Percentiles rank a stretch among this genome's conserved stretches.
Evolutionary conservation across 208 protist species (phyloP).

Genomic region (Kentomonas sorsogonicus): DNA sequence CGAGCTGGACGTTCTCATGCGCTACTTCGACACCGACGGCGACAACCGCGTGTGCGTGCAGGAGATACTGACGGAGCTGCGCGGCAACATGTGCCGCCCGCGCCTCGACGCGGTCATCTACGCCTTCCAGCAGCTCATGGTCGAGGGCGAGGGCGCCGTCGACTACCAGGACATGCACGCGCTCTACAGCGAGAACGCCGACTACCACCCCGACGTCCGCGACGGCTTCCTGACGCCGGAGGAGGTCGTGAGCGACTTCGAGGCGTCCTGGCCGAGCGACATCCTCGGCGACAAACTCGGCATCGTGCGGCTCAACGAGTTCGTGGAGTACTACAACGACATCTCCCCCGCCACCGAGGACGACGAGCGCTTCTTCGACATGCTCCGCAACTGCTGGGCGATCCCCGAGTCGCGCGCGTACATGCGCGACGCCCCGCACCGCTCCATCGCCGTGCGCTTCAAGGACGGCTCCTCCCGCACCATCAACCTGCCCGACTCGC

Average conservation of each 20-base stretch:
- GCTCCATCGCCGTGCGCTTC: constrained; percentile 56
- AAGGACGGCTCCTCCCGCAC: constrained; percentile 50
- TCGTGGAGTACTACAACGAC: constrained; percentile 90
- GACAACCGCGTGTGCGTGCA: constrained; percentile 70
- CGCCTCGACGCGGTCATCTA: constrained; percentile 58
- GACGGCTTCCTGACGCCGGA: constrained; percentile 51
- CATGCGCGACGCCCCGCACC: constrained; percentile 31
- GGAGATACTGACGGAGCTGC: constrained; percentile 73
- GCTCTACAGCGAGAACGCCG: constrained; percentile 61
- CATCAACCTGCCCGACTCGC: constrained; percentile 59
- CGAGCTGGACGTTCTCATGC: constrained; percentile 77
- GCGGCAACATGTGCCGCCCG: constrained; percentile 54
- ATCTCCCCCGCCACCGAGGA: constrained; percentile 67
- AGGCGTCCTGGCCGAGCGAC: constrained; percentile 66
- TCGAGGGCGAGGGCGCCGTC: constrained; percentile 71
- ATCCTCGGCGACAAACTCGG: constrained; percentile 50
- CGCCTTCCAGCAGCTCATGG: constrained; percentile 66
- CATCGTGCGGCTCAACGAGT: constrained; percentile 72
- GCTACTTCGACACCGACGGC: constrained; percentile 58
- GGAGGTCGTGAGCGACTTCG: constrained; percentile 79
- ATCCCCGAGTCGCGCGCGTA: constrained; percentile 70
- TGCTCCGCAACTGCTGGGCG: constrained; percentile 60
- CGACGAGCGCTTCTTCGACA: constrained; percentile 78
- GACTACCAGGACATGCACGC: constrained; percentile 69
- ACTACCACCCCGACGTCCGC: constrained; percentile 57